These are phyloP conservation scores for Litsea cubeba DNA, from an alignment of 164 flowering plant genomes.

Conservation along the genomic window DNA sequence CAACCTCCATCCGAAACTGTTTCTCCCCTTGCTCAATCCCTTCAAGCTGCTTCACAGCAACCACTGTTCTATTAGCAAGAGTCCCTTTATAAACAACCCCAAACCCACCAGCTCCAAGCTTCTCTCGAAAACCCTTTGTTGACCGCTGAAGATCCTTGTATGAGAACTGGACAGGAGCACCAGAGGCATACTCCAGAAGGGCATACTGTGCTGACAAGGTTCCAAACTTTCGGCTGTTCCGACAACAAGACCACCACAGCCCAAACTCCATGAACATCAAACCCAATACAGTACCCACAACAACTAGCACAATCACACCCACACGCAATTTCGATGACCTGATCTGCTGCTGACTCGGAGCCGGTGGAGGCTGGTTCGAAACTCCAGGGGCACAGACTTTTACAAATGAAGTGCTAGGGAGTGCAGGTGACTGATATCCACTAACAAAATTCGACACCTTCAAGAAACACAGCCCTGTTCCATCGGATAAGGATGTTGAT, in stretches of 20 bases:
- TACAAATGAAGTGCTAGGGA: constrained; percentile 69
- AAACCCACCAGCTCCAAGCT: constrained; percentile 36
- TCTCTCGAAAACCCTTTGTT: constrained; percentile 35
- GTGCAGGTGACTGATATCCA: constrained; percentile 57
- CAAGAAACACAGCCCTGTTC: constrained; percentile 59
- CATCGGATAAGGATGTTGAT: constrained; percentile 64
- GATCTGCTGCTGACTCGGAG: neutral
- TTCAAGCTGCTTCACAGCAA: constrained; percentile 35
- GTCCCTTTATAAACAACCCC: constrained; percentile 33
- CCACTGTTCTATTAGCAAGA: constrained; percentile 29
- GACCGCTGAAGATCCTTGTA: constrained; percentile 34
- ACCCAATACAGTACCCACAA: constrained; percentile 16
- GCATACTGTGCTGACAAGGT: constrained; percentile 28
- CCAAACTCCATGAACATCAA: constrained; percentile 22
- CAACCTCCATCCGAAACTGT: constrained; percentile 42
- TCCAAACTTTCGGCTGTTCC: constrained; percentile 25
- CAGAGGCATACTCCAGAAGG: constrained; percentile 38
- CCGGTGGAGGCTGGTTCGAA: constrained; percentile 27
- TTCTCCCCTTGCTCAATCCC: constrained; percentile 44
- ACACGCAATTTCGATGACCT: constrained; percentile 6
- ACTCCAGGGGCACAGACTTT: constrained; percentile 59
- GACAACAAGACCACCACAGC: constrained; percentile 30
- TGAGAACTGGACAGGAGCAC: constrained; percentile 39
- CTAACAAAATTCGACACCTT: constrained; percentile 48
- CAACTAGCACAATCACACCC: constrained; percentile 18